Evolutionary conservation across 1,139 yeast species (phyloP), one percentile per base, ranked within the genome.

Genomic region (Debaryomyces udenii): DNA sequence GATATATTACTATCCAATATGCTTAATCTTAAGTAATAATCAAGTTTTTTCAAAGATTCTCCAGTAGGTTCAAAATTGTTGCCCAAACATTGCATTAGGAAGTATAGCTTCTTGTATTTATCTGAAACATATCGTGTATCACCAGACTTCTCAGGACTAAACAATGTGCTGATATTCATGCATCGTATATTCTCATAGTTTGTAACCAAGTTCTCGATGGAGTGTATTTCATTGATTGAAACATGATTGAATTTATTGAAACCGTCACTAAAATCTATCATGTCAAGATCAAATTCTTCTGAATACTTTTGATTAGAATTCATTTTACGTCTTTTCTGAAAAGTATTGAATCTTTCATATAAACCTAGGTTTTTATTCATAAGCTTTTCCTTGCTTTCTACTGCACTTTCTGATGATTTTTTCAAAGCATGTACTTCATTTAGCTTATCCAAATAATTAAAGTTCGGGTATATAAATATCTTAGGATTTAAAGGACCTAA

Each of bases 211-310:
- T 47, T 48, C 14, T 50, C 44, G 6, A 53, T 31, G 1, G 62
- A 53, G 17, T 49, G 50, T n/a, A 57, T 45, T 11, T 55, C 52
- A 32, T 48, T 46, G 3, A 58, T 52, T 1, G 61, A 49, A 6
- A 44, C 37, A 9, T 23, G 9, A 6, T 23, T 30, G 13, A 31
- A 34, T 5, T 32, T 38, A 14, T 31, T 34, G 9, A 17, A 24
- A 22, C 15, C 22, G 9, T 23, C 9, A 17, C 27, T 27, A 30
- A 49, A 41, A 10, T 40, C 45, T 4, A 53, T 38, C 7, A 51
- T 24, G 10, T 50, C 53, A 13, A 53, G 39, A 37, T 51, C 50
- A 9, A 39, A 32, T 3, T 41, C 27, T 17, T 40, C 45, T 16
- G 29, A 39, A 35, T 13, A 23, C 23, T 4, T 24, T 22, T 20